Evolutionary conservation across 78 protist genomes (phyloP), one percentile per base, ranked within the genome.

Genomic region (Pigoraptor vietnamica): DNA sequence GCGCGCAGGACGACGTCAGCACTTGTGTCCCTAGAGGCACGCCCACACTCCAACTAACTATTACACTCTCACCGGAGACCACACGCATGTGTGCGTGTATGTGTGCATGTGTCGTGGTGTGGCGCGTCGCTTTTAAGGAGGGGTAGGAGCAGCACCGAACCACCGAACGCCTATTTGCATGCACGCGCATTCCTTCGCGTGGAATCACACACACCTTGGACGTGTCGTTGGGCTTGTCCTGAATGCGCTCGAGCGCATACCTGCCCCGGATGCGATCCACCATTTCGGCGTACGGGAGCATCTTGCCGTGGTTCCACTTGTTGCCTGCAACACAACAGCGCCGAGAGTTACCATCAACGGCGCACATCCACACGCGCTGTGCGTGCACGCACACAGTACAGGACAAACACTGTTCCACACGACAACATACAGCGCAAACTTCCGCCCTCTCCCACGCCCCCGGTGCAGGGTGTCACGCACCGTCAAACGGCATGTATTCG

Each of bases 401-500:
- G n/a, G 38, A 9, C 87, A 34, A 32, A 23, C 10, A 29, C 21
- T n/a, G n/a, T n/a, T n/a, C n/a, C n/a, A n/a, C n/a, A n/a, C n/a
- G 34, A 82, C 87, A 82, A 2, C 6, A 1, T 19, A 35, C 87
- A 82, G 38, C 34, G 14, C 67, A 48, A n/a, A n/a, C n/a, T n/a
- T n/a, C n/a, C n/a, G n/a, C n/a, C n/a, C n/a, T n/a, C n/a, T n/a
- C n/a, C n/a, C n/a, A n/a, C n/a, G n/a, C n/a, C n/a, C n/a, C n/a
- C n/a, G n/a, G n/a, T n/a, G n/a, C n/a, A n/a, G n/a, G n/a, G 29
- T 14, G 67, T 14, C 2, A 24, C 89, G 1, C 9, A 86, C 56
- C 97, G 55, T 93, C 96, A 79, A 97, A 97, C 29, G 98, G 98
- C 98, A 97, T 97, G 92, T 95, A 96, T 86, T 97, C 98, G 48